phyloP scores from a whole-genome alignment of 2,329 filamentous ascomycete genomes.

The Exophiala lecanii-corni region DNA sequence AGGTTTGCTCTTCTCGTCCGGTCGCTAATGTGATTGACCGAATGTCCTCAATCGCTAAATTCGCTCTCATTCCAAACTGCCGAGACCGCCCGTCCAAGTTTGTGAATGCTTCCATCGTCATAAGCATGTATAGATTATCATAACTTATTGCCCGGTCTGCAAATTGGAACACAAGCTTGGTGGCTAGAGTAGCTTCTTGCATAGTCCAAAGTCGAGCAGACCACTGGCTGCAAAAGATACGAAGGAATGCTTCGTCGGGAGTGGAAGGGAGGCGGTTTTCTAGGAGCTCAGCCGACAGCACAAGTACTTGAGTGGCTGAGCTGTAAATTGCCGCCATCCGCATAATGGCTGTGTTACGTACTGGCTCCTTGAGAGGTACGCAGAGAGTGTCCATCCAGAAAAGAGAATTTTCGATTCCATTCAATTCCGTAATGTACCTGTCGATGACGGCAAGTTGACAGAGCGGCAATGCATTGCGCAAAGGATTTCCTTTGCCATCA shows the following conservation, averaged over 20 bases:
- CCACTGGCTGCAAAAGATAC: not conserved
- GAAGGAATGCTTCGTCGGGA: not conserved
- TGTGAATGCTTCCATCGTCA: too few relatives aligned
- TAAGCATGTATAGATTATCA: too few relatives aligned
- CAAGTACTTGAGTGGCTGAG: not conserved
- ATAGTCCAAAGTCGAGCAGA: not conserved
- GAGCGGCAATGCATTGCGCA: not conserved
- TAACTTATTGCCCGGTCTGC: too few relatives aligned
- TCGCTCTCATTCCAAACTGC: too few relatives aligned
- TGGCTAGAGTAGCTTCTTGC: not conserved
- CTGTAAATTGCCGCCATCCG: not conserved
- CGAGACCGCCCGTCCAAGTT: too few relatives aligned
- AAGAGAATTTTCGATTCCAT: not conserved
- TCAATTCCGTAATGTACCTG: not conserved
- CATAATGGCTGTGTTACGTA: not conserved
- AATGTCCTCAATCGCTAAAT: too few relatives aligned
- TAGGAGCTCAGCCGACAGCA: not conserved
- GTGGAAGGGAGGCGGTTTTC: not conserved
- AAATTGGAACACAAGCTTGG: not conserved
- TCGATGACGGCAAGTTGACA: not conserved
- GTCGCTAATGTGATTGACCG: too few relatives aligned
- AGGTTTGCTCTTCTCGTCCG: too few relatives aligned
- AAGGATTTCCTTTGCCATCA: not conserved
- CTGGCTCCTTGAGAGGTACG: not conserved
- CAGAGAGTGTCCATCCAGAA: slow-evolving; percentile 2